phyloP scores from a whole-genome alignment of 768 basidiomycete species.

The Favolaschia claudopus region DNA sequence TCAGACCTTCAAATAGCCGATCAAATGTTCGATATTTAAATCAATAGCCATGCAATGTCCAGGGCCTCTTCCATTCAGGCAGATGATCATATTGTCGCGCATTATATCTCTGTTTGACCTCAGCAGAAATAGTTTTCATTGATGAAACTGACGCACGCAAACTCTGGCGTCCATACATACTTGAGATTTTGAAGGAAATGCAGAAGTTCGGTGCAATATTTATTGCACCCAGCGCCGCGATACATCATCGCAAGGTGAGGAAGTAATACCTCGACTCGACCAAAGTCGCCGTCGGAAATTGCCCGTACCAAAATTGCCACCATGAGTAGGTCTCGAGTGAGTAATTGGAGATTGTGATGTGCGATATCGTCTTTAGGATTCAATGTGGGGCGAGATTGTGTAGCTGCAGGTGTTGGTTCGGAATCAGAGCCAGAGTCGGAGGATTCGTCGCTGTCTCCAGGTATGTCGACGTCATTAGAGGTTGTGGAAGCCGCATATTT shows the following conservation, averaged over 20 bases:
- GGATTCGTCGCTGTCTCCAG: background rate
- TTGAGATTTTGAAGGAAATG: conserved; percentile 24
- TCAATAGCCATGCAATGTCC: background rate
- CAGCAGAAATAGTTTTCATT: background rate
- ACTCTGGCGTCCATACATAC: conserved; percentile 40
- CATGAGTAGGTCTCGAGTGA: conserved; percentile 26
- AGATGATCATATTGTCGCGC: background rate
- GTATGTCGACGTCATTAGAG: background rate
- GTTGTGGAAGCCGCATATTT: conserved; percentile 16
- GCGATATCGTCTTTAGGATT: conserved; percentile 5
- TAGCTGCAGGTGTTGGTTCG: background rate
- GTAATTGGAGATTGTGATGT: conserved; percentile 18
- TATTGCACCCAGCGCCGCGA: background rate
- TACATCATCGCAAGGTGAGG: conserved; percentile 13
- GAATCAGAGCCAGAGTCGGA: background rate
- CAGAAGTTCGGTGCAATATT: conserved; percentile 4
- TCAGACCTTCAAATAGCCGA: too few relatives aligned
- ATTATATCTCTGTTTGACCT: background rate
- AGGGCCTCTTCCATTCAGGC: too few relatives aligned
- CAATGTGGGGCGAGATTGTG: background rate
- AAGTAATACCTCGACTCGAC: background rate
- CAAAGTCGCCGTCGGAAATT: conserved; percentile 13
- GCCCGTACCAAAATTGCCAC: conserved; percentile 17
- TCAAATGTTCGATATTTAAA: background rate
- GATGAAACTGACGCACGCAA: conserved; percentile 11